A percentile compares a stretch with the other conserved stretches of the same genome.
Evolutionary conservation across 352 stramenopile genomes (phyloP).

Genomic region (Pythium dissimile): DNA sequence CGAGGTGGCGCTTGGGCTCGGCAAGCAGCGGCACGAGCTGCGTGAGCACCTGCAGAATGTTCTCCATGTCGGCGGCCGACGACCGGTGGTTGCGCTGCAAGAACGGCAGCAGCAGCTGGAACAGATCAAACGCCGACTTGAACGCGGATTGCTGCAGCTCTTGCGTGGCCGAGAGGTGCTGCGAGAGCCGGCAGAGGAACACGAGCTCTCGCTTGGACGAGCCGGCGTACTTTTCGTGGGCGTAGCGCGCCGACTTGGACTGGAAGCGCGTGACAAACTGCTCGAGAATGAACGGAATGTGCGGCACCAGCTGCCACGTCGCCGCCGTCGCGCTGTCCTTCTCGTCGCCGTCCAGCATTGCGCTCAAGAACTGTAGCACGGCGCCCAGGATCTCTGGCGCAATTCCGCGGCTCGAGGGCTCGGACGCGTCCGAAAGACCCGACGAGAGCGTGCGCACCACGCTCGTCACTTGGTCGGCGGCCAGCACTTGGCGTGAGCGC

Average conservation of each 20-base stretch:
- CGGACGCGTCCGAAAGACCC: conserved; percentile 30
- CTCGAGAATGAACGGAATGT: conserved; percentile 74
- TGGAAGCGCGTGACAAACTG: conserved; percentile 84
- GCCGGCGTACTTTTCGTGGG: conserved; percentile 66
- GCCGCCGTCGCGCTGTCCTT: conserved; percentile 14
- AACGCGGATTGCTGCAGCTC: conserved; percentile 26
- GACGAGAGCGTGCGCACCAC: conserved; percentile 70
- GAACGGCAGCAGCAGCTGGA: conserved; percentile 83
- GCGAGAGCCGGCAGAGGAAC: conserved; percentile 76
- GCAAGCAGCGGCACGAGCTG: conserved; percentile 73
- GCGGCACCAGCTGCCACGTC: conserved; percentile 41
- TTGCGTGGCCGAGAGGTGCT: conserved; percentile 39
- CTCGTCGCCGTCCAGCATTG: conserved; percentile 76
- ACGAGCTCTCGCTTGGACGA: conserved; percentile 80
- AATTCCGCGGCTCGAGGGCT: conserved; percentile 41
- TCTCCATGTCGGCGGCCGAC: conserved; percentile 70
- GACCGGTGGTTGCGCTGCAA: conserved; percentile 80
- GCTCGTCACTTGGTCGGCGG: conserved; percentile 32
- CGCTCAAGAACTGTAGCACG: conserved; percentile 74
- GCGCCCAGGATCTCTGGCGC: conserved; percentile 63
- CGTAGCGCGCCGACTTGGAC: conserved; percentile 73
- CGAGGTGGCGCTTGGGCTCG: conserved; percentile 71
- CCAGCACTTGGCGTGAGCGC: conserved; percentile 35
- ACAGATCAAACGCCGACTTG: conserved; percentile 68
- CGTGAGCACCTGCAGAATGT: conserved; percentile 71